Conservation (phyloP, 805 yeast genomes). For the Metschnikowia peoriensis region DNA sequence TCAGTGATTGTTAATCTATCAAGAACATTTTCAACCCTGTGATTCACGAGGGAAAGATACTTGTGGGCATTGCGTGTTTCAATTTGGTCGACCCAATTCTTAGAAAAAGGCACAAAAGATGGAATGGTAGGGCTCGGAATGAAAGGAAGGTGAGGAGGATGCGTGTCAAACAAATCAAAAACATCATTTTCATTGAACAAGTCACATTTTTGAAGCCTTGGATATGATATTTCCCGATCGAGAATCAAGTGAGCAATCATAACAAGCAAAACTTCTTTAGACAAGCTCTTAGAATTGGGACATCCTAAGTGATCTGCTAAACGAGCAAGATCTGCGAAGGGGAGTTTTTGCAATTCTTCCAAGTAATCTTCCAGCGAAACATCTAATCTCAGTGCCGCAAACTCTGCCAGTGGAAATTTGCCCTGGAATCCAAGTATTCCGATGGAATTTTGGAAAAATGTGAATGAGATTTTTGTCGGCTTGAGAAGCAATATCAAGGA, state of each 20-base stretch:
- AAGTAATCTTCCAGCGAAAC: not conserved
- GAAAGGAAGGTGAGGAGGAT: not conserved
- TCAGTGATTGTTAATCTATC: constrained; percentile 15
- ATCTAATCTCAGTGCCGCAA: constrained; percentile 7
- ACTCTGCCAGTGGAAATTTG: constrained; percentile 2
- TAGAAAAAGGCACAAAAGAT: not conserved
- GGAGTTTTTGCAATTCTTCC: not conserved
- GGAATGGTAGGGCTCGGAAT: constrained; percentile 1
- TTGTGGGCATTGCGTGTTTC: not conserved
- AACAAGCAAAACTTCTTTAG: constrained; percentile 1
- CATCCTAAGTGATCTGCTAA: not conserved
- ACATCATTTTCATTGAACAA: constrained; percentile 15
- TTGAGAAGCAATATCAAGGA: constrained; percentile 2
- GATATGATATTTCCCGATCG: constrained; percentile 5
- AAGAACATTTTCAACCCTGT: constrained; percentile 2
- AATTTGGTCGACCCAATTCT: not conserved
- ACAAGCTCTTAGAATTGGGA: not conserved
- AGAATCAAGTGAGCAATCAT: not conserved
- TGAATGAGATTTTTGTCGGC: not conserved
- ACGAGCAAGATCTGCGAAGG: not conserved
- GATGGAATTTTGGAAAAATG: not conserved
- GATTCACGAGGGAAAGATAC: not conserved
- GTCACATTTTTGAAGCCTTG: not conserved
- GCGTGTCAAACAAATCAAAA: constrained; percentile 11
- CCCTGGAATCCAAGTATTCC: not conserved